These are phyloP conservation scores for Neurospora sp. DNA, from an alignment of 495 filamentous ascomycete species.

Conservation along the genomic window DNA sequence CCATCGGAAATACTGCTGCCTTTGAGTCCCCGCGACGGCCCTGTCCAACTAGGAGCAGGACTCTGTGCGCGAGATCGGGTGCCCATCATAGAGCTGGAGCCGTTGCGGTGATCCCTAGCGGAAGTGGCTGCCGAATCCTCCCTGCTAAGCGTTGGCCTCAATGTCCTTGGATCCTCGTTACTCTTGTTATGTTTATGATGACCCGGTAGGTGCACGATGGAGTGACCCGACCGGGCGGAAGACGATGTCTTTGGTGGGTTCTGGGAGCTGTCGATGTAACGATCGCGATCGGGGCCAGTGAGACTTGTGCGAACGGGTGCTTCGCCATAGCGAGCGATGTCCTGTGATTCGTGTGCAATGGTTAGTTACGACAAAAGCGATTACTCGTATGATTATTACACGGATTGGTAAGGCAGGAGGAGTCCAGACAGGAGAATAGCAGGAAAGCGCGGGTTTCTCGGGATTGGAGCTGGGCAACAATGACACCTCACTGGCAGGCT, in stretches of 20 bases:
- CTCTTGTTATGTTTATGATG: constrained; percentile 64
- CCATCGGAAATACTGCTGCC: constrained; percentile 33
- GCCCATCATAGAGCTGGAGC: constrained; percentile 29
- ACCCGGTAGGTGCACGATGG: constrained; percentile 46
- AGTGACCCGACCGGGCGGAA: constrained; percentile 42
- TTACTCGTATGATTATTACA: background rate
- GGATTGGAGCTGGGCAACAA: background rate
- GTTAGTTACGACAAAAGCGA: constrained; percentile 1
- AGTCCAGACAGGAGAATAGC: background rate
- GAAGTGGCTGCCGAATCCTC: constrained; percentile 55
- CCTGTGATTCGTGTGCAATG: constrained; percentile 31
- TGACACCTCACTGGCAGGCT: background rate
- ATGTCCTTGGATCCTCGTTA: constrained; percentile 59
- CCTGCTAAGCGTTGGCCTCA: constrained; percentile 54
- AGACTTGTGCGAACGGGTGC: constrained; percentile 69
- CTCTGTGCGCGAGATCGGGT: constrained; percentile 54
- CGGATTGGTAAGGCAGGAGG: background rate
- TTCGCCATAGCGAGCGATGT: constrained; percentile 72
- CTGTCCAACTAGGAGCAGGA: constrained; percentile 62
- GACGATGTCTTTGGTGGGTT: constrained; percentile 40
- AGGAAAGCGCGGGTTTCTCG: background rate
- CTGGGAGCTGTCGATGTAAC: constrained; percentile 36
- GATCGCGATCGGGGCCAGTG: constrained; percentile 58
- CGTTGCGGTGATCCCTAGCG: constrained; percentile 32
- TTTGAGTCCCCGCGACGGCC: constrained; percentile 39